These are phyloP conservation scores for Heritiera littoralis DNA, from an alignment of 345 rosid species.

Conservation along the genomic window DNA sequence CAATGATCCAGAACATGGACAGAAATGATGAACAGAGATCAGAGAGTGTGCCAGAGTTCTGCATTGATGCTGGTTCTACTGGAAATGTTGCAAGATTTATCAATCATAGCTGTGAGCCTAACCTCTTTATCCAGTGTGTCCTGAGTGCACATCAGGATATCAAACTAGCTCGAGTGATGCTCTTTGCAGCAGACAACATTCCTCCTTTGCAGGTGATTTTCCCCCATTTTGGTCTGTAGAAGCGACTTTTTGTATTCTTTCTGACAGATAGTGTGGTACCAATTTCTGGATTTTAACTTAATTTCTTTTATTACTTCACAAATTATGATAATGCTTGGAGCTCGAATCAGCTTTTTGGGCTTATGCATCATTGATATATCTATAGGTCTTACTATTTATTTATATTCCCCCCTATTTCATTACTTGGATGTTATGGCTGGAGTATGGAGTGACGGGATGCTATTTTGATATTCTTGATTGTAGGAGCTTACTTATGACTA, in stretches of 20 bases:
- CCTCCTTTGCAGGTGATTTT: constrained; percentile 78
- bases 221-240: neutral
- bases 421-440: neutral
- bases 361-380: neutral
- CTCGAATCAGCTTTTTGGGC: neutral
- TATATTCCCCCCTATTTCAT: neutral
- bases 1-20: constrained; percentile 27
- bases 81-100: constrained; percentile 93
- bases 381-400: neutral
- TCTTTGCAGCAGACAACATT: constrained; percentile 94
- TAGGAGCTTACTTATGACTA: constrained; percentile 94
- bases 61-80: constrained; percentile 79
- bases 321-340: neutral
- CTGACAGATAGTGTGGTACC: neutral
- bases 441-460: neutral
- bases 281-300: neutral
- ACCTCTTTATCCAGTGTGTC: constrained; percentile 87
- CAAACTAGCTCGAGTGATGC: constrained; percentile 80
- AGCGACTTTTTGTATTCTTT: neutral
- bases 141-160: constrained; percentile 78
- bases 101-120: constrained; percentile 94
- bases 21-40: constrained; percentile 42
- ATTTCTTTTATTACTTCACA: neutral
- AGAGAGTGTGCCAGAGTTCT: constrained; percentile 74
- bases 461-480: neutral